Evolutionary conservation across 2,329 filamentous ascomycete genomes (phyloP), one percentile per base, ranked within the genome.

Genomic region (Aspergillus alliaceus): DNA sequence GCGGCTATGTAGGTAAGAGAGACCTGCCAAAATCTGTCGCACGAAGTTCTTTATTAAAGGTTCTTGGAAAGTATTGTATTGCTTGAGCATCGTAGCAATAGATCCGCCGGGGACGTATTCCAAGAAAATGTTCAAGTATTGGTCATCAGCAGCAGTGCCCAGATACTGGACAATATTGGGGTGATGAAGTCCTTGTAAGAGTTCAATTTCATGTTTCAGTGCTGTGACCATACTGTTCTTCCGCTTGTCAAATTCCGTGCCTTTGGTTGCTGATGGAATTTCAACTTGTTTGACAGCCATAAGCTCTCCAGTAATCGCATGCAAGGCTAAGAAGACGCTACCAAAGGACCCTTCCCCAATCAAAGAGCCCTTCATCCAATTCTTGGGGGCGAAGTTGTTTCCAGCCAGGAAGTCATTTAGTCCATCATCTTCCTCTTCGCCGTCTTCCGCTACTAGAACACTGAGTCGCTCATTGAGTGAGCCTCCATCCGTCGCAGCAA

Each of bases 191-290:
- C 97, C 95, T 62, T 95, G 90, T 39, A 99, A 83, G 52, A 99
- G 86, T 60, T 90, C 90, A 72, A 99, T 99, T 77, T 99, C 95
- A 66, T 93, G 91, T 80, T 98, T 97, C 52, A 99, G 82, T 1
- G 95, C 95, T 64, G 96, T 91, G 60, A 99, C 93, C 95, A 99
- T 99, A 79, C 87, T 91, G 79, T 96, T 96, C 83, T 98, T 99
- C 74, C 90, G 90, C 59, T 90, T 85, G 71, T 98, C 95, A 64
- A 87, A 90, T 71, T 90, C 87, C 5, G 82, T 84, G 66, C 88
- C 91, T 72, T 90, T 89, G 55, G 87, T 86, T 27, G 90, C 88
- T 0, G 90, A 89, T 3, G 93, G 93, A 55, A 96, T 86, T 76
- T 98, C 92, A 52, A 99, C 95, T 76, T 99, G 95, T 80, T 99